Percentiles rank a stretch among this genome's conserved stretches.
Evolutionary conservation across 441 rosid genomes (phyloP).

Genomic region (Gossypium aridum): DNA sequence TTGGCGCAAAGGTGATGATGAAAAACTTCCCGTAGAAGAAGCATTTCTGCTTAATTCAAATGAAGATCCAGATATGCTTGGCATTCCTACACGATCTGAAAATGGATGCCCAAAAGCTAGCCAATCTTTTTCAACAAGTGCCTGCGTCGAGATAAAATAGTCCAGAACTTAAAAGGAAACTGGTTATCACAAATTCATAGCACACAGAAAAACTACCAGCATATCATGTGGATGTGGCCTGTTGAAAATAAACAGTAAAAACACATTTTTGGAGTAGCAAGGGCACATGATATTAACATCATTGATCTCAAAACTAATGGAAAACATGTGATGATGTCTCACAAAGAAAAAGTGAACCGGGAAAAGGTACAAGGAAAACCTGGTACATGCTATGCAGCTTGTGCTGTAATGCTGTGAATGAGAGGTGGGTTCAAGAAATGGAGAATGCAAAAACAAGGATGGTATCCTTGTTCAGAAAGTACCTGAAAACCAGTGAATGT

Average conservation of each 20-base stretch:
- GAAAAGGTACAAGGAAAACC: conserved; percentile 2
- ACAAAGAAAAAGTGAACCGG: not conserved
- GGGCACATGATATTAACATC: not conserved
- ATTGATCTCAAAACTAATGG: not conserved
- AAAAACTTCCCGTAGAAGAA: conserved; percentile 71
- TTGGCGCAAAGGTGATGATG: conserved; percentile 67
- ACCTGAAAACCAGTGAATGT: conserved; percentile 98
- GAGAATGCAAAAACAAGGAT: not conserved
- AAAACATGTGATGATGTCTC: not conserved
- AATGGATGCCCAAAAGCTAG: conserved; percentile 99
- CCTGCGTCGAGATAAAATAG: conserved; percentile 38
- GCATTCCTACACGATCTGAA: conserved; percentile 95
- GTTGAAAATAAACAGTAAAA: not conserved
- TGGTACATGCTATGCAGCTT: not conserved
- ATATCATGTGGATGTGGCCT: not conserved
- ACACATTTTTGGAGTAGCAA: not conserved
- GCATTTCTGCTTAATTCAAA: conserved; percentile 70
- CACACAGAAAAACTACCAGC: conserved; percentile 1
- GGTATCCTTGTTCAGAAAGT: conserved; percentile 10
- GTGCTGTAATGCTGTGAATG: not conserved
- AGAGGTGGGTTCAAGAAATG: not conserved
- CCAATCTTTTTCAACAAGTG: conserved; percentile 98
- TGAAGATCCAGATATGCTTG: conserved; percentile 55
- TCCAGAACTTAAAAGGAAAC: not conserved
- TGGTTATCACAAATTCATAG: not conserved